phyloP scores from a whole-genome alignment of 768 basidiomycete species.

The Kwoniella heveanensis region DNA sequence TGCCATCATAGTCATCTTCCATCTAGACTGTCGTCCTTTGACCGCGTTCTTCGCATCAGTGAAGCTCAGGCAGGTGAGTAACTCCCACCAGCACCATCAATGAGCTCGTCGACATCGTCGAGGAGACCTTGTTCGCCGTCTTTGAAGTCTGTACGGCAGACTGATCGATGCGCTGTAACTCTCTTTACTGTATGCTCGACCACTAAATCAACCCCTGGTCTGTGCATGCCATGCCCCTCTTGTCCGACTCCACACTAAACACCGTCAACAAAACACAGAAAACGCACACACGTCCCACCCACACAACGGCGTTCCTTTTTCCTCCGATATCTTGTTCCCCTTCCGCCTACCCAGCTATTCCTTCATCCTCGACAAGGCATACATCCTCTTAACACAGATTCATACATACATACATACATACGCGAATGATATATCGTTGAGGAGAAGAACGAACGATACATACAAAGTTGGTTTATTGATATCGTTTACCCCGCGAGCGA shows the following conservation, averaged over 20 bases:
- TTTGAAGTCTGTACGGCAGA: background rate
- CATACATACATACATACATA: background rate
- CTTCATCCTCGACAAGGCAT: conserved; percentile 9
- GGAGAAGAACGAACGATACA: conserved; percentile 7
- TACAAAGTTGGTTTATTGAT: conserved; percentile 16
- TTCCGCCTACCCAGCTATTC: background rate
- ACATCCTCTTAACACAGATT: background rate
- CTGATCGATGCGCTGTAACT: background rate
- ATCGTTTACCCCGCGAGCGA: background rate
- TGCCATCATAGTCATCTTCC: background rate
- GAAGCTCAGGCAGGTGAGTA: background rate
- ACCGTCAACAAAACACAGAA: background rate
- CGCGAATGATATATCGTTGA: background rate
- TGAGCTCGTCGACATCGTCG: background rate
- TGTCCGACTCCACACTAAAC: background rate
- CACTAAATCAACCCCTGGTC: too few relatives aligned
- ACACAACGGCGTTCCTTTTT: conserved; percentile 5
- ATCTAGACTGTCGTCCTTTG: background rate
- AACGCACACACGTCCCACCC: background rate
- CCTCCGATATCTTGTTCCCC: background rate
- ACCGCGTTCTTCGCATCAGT: background rate
- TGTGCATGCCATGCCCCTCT: background rate
- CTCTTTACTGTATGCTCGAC: too few relatives aligned
- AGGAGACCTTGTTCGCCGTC: background rate
- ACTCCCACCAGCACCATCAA: background rate